These are phyloP conservation scores for Tetracladium maxilliforme DNA, from an alignment of 2,329 filamentous ascomycete species.

Conservation along the genomic window DNA sequence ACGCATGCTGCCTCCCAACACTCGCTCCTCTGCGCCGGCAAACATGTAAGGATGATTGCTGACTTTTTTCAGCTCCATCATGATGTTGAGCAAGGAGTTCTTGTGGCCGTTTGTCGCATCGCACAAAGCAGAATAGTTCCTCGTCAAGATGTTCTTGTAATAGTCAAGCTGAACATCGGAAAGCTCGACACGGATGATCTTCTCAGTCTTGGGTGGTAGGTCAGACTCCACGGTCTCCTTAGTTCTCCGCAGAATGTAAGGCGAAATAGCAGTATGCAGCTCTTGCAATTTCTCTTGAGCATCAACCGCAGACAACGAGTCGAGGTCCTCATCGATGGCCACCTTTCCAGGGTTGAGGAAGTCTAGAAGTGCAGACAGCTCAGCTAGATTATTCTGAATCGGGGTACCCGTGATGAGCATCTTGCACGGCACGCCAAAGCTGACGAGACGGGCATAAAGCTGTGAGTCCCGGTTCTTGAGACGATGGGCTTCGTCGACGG, in stretches of 20 bases:
- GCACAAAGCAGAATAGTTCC: slow-evolving; percentile 89
- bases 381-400: slow-evolving; percentile 91
- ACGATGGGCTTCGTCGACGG: slow-evolving; percentile 91
- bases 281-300: slow-evolving; percentile 79
- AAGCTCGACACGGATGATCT: slow-evolving; percentile 94
- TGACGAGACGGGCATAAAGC: slow-evolving; percentile 70
- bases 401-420: slow-evolving; percentile 93
- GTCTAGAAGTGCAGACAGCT: slow-evolving; percentile 83
- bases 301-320: slow-evolving; percentile 63
- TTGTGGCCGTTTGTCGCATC: slow-evolving; percentile 84
- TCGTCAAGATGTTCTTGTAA: slow-evolving; percentile 96
- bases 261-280: slow-evolving; percentile 75
- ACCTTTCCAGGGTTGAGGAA: slow-evolving; percentile 95
- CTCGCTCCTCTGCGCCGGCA: slow-evolving; percentile 78
- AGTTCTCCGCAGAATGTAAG: slow-evolving; percentile 87
- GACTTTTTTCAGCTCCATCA: slow-evolving; percentile 99
- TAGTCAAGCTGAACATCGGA: slow-evolving; percentile 95
- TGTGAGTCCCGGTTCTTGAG: slow-evolving; percentile 94
- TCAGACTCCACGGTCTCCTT: slow-evolving; percentile 98
- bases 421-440: slow-evolving; percentile 77
- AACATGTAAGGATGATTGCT: slow-evolving; percentile 99
- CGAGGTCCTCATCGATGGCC: slow-evolving; percentile 80
- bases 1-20: slow-evolving; percentile 64
- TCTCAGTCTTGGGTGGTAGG: slow-evolving; percentile 91
- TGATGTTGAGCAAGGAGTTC: slow-evolving; percentile 90